These are phyloP conservation scores for Polychytrium aggregatum DNA, from an alignment of 192 early-diverging fungal genomes.

Conservation along the genomic window DNA sequence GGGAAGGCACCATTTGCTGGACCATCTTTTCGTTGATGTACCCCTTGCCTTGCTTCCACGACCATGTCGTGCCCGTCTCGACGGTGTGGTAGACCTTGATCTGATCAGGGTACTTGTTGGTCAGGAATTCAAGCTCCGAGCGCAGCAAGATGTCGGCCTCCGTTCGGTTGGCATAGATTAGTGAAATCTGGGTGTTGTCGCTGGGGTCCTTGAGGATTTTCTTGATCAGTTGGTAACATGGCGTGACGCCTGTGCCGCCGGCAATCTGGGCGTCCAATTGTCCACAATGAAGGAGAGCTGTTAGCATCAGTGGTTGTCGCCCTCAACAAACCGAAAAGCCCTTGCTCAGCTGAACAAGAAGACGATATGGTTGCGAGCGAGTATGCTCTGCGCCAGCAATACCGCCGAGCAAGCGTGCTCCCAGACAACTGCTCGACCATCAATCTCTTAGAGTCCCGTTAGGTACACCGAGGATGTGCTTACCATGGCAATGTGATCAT, in stretches of 20 bases:
- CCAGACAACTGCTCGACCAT: too few species aligned
- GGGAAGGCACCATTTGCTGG: too few species aligned
- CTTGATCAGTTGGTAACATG: slow-evolving; percentile 89
- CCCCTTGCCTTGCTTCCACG: slow-evolving; percentile 22
- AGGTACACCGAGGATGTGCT: too few species aligned
- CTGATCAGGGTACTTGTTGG: slow-evolving; percentile 52
- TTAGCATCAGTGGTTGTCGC: not conserved
- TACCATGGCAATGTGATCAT: slow-evolving; percentile 65
- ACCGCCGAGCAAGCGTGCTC: too few species aligned
- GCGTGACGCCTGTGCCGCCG: slow-evolving; percentile 86
- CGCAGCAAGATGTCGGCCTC: slow-evolving; percentile 79
- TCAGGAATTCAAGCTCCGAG: slow-evolving; percentile 67
- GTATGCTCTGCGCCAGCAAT: too few species aligned
- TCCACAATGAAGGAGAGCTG: too few species aligned
- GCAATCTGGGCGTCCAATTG: slow-evolving; percentile 55
- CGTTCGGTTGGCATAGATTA: slow-evolving; percentile 83
- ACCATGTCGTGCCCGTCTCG: slow-evolving; percentile 34
- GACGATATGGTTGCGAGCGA: too few species aligned
- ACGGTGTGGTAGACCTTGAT: slow-evolving; percentile 75
- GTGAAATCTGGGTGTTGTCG: slow-evolving; percentile 73
- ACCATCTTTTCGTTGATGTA: slow-evolving; percentile 21
- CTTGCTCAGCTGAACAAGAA: too few species aligned
- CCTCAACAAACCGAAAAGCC: too few species aligned
- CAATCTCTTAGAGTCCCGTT: too few species aligned
- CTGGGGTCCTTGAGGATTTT: slow-evolving; percentile 66